Percentiles rank a stretch among this genome's conserved stretches.
Evolutionary conservation across 176 grass and related monocot genomes (phyloP).

Genomic region (Pontederia crassipes): DNA sequence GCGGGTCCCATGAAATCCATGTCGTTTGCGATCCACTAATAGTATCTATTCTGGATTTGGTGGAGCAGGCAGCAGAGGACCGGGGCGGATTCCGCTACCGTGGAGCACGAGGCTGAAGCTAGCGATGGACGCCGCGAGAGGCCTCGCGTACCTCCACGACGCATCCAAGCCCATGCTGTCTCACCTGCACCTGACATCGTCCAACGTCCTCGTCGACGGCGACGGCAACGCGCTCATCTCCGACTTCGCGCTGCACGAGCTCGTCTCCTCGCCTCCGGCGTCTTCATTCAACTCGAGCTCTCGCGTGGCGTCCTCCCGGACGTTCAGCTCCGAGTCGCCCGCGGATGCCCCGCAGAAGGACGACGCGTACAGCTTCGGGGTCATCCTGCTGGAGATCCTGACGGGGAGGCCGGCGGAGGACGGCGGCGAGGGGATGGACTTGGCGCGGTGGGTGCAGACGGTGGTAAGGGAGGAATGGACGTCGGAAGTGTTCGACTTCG

Average conservation of each 20-base stretch:
- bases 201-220: conserved; percentile 64
- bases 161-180: conserved; percentile 36
- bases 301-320: not conserved
- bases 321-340: not conserved
- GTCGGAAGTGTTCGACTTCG: conserved; percentile 71
- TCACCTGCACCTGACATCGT: conserved; percentile 74
- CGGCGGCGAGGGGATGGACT: conserved; percentile 21
- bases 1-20: not conserved
- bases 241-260: conserved; percentile 70
- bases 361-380: conserved; percentile 64
- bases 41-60: conserved; percentile 5
- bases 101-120: conserved; percentile 77
- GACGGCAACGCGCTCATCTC: conserved; percentile 40
- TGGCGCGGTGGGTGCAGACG: conserved; percentile 48
- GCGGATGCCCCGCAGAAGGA: conserved; percentile 24
- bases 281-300: conserved; percentile 8
- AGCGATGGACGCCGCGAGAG: conserved; percentile 58
- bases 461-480: conserved; percentile 55
- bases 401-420: conserved; percentile 44
- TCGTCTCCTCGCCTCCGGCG: conserved; percentile 24
- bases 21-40: not conserved
- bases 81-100: conserved; percentile 52
- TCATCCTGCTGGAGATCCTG: conserved; percentile 65
- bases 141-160: conserved; percentile 66
- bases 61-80: conserved; percentile 55